Base-by-base conservation (phyloP, 2,329 filamentous ascomycete species). In the Dichotomopilus funicola region DNA sequence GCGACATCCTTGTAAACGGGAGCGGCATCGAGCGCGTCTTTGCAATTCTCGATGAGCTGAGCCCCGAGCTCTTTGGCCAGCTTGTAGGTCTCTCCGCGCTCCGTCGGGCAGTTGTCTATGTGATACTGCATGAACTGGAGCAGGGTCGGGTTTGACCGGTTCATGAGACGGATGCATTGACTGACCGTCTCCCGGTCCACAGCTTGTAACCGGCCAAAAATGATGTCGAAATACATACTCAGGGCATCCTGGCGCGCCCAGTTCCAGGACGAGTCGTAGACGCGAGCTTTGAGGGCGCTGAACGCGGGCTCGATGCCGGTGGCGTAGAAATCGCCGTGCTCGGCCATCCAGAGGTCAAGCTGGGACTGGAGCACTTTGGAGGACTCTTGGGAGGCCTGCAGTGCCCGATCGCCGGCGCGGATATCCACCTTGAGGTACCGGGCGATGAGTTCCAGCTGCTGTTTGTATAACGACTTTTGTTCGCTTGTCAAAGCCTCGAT, bases 61-160 rank as follows among this genome's bases (percentile, higher is more conserved):
- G 89, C 80, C 38, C 90, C 92, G 31, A 99, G 87, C 72, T 94
- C 86, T 76, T 99, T 96, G 44, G 94, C 94, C n/a, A 99, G 85
- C 74, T 94, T 83, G 74, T 99, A 99, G 1, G 94, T 99, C 76
- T 99, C 94, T 57, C 94, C 94, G 50, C 92, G 87, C 68, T 99
- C 91, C 0, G 91, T 91, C 0, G 94, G 94, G 76, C 92, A 97
- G 77, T 97, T 94, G 67, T 99, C 94, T 67, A 99, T 99, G 75
- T 99, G 94, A 67, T 99, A 97, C 71, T 99, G 94, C 94, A 99
- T 99, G 74, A 96, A 99, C 65, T 99, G 92, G 56, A 99, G 82
- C 1, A 99, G 83, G 38, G 89, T 87, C 2, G 94, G 94, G 70
- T 97, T 99, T 37, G 94, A 96, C 60, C 94, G 88, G 78, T 96